These are phyloP conservation scores for Sisymbrium irio DNA, from an alignment of 345 rosid genomes.

Conservation along the genomic window DNA sequence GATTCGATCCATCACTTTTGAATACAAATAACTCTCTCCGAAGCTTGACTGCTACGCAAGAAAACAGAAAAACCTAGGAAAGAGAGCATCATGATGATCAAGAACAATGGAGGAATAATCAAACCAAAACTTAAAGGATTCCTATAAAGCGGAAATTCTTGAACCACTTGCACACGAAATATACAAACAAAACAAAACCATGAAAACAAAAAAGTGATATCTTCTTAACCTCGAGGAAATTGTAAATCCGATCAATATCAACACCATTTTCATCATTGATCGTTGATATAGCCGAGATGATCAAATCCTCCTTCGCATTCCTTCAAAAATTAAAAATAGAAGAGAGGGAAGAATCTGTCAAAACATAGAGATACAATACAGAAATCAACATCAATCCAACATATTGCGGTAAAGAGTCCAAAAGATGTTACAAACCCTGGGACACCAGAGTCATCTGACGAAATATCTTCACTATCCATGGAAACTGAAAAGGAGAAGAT, in stretches of 20 bases:
- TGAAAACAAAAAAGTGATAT: neutral
- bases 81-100: neutral
- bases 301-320: slow-evolving; percentile 37
- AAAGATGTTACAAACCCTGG: neutral
- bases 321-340: slow-evolving; percentile 32
- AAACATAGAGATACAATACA: neutral
- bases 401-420: neutral
- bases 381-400: neutral
- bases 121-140: neutral
- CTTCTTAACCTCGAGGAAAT: slow-evolving; percentile 45
- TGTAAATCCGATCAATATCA: slow-evolving; percentile 44
- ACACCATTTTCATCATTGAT: slow-evolving; percentile 52
- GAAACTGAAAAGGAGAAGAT: neutral
- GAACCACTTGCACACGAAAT: neutral
- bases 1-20: neutral
- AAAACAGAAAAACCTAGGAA: neutral
- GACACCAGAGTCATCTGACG: neutral
- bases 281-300: slow-evolving; percentile 51
- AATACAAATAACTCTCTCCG: too few relatives aligned
- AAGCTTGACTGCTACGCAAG: too few relatives aligned
- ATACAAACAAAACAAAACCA: neutral
- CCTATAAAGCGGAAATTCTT: neutral
- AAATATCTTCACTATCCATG: neutral
- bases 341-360: neutral
- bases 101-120: slow-evolving; percentile 8